Evolutionary conservation across 306 rosid genomes (phyloP).

Genomic region (Erythrophleum fordii): DNA sequence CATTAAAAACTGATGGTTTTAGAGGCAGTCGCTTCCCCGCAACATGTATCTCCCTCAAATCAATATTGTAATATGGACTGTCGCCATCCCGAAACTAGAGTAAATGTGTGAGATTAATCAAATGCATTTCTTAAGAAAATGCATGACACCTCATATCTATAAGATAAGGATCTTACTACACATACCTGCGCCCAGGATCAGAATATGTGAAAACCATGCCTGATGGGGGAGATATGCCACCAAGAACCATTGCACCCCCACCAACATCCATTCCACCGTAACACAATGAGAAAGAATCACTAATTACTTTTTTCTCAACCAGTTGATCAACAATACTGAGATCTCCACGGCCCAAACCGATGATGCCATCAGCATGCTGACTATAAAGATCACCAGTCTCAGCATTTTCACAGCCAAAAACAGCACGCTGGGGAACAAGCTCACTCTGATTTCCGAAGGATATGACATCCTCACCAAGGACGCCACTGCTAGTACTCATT

Average conservation of each 20-base stretch:
- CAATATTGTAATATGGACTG: slow-evolving; percentile 98
- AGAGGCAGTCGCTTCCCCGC: slow-evolving; percentile 83
- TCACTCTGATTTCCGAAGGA: slow-evolving; percentile 88
- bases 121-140: slow-evolving; percentile 67
- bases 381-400: slow-evolving; percentile 94
- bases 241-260: slow-evolving; percentile 98
- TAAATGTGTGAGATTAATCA: slow-evolving; percentile 90
- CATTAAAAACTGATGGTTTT: slow-evolving; percentile 70
- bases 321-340: slow-evolving; percentile 92
- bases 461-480: slow-evolving; percentile 85
- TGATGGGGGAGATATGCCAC: slow-evolving; percentile 80
- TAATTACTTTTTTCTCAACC: slow-evolving; percentile 73
- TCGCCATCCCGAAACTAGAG: slow-evolving; percentile 99
- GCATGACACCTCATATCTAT: slow-evolving; percentile 52
- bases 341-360: slow-evolving; percentile 95
- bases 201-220: slow-evolving; percentile 79
- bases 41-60: slow-evolving; percentile 95
- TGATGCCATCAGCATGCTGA: slow-evolving; percentile 97
- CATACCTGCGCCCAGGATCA: slow-evolving; percentile 88
- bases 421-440: slow-evolving; percentile 79
- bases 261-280: slow-evolving; percentile 99
- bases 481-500: slow-evolving; percentile 94
- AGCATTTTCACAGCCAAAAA: slow-evolving; percentile 86
- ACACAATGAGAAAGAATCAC: slow-evolving; percentile 91
- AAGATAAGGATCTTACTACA: slow-evolving; percentile 37